These are phyloP conservation scores for Talaromyces islandicus DNA, from an alignment of 2,329 filamentous ascomycete species.

Conservation along the genomic window DNA sequence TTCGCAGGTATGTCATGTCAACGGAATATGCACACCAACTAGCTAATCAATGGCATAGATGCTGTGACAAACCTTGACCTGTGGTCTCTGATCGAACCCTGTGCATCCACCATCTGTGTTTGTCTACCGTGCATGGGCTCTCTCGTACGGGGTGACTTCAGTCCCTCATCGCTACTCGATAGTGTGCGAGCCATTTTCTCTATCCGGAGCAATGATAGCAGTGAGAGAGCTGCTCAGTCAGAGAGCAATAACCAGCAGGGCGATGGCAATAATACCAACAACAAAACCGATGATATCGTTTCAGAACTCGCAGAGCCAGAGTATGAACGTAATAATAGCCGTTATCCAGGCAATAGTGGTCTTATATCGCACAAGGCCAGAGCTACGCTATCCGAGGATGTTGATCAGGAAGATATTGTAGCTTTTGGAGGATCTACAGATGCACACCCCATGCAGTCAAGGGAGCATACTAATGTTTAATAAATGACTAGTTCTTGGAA, in stretches of 20 bases:
- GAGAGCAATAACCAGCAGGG: background rate
- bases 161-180: background rate
- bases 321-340: background rate
- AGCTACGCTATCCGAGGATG: background rate
- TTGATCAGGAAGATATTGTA: background rate
- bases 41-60: background rate
- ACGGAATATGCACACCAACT: background rate
- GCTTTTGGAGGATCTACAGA: background rate
- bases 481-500: background rate
- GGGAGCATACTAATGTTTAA: background rate
- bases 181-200: conserved; percentile 2
- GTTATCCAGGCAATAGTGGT: background rate
- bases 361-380: background rate
- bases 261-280: background rate
- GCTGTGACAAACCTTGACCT: conserved; percentile 3
- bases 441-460: background rate
- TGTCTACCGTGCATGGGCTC: conserved; percentile 4
- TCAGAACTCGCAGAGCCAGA: background rate
- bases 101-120: conserved; percentile 1
- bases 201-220: background rate
- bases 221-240: background rate
- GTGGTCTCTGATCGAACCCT: conserved; percentile 6
- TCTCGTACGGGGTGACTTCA: background rate
- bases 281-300: background rate
- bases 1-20: background rate